Percentiles rank a stretch among this genome's conserved stretches.
Conservation (phyloP, 495 filamentous ascomycete species). For the Rostrohypoxylon terebratum region DNA sequence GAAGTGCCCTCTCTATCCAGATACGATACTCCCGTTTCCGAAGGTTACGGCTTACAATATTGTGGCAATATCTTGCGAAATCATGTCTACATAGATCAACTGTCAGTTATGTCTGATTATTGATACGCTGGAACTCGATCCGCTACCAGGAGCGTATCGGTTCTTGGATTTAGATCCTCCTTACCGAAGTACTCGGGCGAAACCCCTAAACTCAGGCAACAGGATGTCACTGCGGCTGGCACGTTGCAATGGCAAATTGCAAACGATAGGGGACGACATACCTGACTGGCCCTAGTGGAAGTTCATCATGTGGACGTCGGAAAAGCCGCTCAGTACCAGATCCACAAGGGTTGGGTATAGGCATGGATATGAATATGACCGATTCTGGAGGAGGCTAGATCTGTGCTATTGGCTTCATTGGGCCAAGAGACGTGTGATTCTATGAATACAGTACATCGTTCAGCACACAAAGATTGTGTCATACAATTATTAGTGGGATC, state of each 20-base stretch:
- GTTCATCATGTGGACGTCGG: slow-evolving; percentile 21
- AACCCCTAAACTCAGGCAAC: slow-evolving; percentile 4
- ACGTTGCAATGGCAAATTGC: slow-evolving; percentile 25
- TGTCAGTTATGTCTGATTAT: neutral
- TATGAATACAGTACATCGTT: neutral
- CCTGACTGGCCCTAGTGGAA: slow-evolving; percentile 12
- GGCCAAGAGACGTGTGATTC: neutral
- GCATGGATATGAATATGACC: neutral
- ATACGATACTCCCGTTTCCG: neutral
- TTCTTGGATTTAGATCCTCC: neutral
- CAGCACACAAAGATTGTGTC: neutral
- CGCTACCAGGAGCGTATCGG: neutral
- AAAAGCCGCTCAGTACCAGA: slow-evolving; percentile 33
- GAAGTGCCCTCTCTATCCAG: neutral
- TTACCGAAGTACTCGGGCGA: slow-evolving; percentile 9
- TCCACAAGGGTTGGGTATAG: slow-evolving; percentile 14
- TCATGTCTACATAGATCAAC: neutral
- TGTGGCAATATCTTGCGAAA: slow-evolving; percentile 23
- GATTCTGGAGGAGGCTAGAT: slow-evolving; percentile 7
- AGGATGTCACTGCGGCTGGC: slow-evolving; percentile 9
- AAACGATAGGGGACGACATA: neutral
- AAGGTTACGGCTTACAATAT: slow-evolving; percentile 3
- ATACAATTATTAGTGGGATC: slow-evolving; percentile 17
- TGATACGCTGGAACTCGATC: neutral
- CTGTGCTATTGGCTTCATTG: slow-evolving; percentile 1